Conservation (phyloP, 2,329 filamentous ascomycete species). For the Apiospora marii region DNA sequence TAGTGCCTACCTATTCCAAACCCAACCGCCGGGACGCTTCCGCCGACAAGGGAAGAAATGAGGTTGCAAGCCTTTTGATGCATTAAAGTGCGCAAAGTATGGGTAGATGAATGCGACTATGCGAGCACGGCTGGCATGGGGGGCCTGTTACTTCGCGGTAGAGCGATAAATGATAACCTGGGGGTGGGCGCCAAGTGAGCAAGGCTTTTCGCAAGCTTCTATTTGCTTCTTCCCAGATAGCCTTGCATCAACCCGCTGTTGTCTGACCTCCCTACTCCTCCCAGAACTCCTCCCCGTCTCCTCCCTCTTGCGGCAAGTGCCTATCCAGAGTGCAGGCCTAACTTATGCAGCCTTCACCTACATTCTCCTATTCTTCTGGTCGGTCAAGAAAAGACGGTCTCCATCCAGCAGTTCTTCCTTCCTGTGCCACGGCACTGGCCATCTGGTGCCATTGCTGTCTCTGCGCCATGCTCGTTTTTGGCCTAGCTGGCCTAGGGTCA, state of each 20-base stretch:
- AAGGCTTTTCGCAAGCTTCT: conserved; percentile 13
- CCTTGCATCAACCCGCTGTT: conserved; percentile 16
- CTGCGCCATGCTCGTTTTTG: neutral
- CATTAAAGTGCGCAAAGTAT: neutral
- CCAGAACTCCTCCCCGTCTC: neutral
- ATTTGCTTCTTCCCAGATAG: conserved; percentile 19
- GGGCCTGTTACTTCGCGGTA: neutral
- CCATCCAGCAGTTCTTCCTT: conserved; percentile 4
- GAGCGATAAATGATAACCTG: conserved; percentile 4
- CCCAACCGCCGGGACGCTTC: conserved; percentile 13
- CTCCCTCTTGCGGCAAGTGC: neutral
- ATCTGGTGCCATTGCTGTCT: neutral
- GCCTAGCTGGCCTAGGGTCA: neutral
- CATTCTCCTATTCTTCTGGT: conserved; percentile 2
- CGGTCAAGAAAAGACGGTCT: conserved; percentile 12
- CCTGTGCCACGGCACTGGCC: conserved; percentile 14
- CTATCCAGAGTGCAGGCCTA: neutral
- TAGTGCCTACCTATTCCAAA: neutral
- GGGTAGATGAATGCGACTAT: conserved; percentile 5
- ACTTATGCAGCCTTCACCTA: neutral
- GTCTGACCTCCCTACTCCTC: neutral
- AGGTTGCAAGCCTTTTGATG: conserved; percentile 18
- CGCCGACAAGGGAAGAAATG: conserved; percentile 15
- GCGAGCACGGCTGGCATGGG: neutral
- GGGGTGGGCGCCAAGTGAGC: conserved; percentile 17